Evolutionary conservation across 2,329 filamentous ascomycete species (phyloP), one percentile per base, ranked within the genome.

Genomic region (Botrytis cinerea): DNA sequence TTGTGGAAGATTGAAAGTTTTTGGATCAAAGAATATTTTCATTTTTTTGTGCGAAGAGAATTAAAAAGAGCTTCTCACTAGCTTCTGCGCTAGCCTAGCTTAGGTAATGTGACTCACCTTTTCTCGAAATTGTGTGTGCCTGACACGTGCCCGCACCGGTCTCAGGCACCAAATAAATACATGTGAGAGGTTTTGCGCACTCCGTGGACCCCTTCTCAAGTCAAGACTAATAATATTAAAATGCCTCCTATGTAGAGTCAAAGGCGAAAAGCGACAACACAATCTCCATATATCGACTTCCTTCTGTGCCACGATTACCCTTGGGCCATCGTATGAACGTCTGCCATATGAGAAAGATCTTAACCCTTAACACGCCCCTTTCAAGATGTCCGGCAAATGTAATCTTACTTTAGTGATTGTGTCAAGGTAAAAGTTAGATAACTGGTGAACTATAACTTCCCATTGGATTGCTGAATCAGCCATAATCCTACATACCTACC

Each of bases 11-110:
- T 20, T 22, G 32, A 22, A 35, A 32, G 28, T 16, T n/a, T 40
- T 57, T 57, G 48, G 9, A 16, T 14, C n/a, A 2, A n/a, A 51
- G 6, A 54, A 40, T 20, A 1, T 18, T 57, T 68, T 28, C 8
- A 57, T 32, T 14, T 4, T 43, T 43, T 67, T 20, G 46, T 43
- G 48, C 35, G 48, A 43, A 57, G 35, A 28, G 38, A 68, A 20
- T n/a, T 35, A 22, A 57, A 40, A 40, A 68, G 35, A 68, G 25
- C 25, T 67, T 40, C 25, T 28, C 20, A 68, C 46, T 54, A 68
- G 64, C 46, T 54, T 40, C 20, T 40, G 64, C 64, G 48, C 28
- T 28, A 28, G 28, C 28, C 64, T 68, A 68, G 64, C 66, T 68
- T 68, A 57, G 35, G 66, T 68, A 43, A 57, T 43, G 0, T 1